Evolutionary conservation across 306 rosid species (phyloP).

Genomic region (Delonix regia): DNA sequence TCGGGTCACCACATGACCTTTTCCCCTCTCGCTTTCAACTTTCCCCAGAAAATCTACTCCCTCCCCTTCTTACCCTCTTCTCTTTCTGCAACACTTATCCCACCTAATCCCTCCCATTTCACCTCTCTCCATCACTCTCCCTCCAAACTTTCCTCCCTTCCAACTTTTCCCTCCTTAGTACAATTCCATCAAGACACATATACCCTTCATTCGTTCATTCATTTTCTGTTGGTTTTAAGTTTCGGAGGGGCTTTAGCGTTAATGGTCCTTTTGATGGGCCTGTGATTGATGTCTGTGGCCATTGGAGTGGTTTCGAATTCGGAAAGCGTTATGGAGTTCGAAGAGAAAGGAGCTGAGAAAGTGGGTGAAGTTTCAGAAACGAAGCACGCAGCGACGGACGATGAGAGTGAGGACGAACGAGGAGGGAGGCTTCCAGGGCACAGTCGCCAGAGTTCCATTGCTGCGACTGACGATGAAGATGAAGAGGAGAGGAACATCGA

Average conservation of each 20-base stretch:
- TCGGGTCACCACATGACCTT: constrained; percentile 85
- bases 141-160: constrained; percentile 8
- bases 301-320: constrained; percentile 52
- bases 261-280: constrained; percentile 39
- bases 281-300: constrained; percentile 64
- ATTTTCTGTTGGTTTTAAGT: no score
- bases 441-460: constrained; percentile 62
- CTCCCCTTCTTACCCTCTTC: constrained; percentile 21
- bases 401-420: constrained; percentile 42
- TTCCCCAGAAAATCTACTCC: constrained; percentile 16
- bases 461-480: constrained; percentile 71
- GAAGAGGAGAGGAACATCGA: constrained; percentile 71
- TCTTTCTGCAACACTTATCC: constrained; percentile 45
- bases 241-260: no score
- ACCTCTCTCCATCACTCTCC: constrained; percentile 36
- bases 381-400: constrained; percentile 29
- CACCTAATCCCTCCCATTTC: neutral
- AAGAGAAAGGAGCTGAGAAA: constrained; percentile 33
- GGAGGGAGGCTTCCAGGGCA: constrained; percentile 30
- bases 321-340: constrained; percentile 63
- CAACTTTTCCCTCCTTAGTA: neutral
- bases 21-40: constrained; percentile 54
- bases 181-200: neutral
- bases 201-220: neutral
- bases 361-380: constrained; percentile 32